Conservation (phyloP, 1,139 yeast genomes). For the Pichia cactophila region DNA sequence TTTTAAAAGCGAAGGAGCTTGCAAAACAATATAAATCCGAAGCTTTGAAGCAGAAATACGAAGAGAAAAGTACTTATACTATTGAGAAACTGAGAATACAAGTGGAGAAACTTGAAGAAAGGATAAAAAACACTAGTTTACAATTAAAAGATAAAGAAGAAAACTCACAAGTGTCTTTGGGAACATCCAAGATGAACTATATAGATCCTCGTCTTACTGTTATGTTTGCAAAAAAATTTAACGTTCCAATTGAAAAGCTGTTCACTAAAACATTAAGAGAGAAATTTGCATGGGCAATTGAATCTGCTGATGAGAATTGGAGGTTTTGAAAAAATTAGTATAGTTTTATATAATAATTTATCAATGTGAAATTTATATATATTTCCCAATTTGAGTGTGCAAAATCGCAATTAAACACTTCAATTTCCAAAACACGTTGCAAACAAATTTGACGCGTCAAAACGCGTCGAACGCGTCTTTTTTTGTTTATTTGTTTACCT, state of each 20-base stretch:
- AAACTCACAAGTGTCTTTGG: slow-evolving; percentile 86
- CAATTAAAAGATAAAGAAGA: slow-evolving; percentile 89
- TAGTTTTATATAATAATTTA: too few relatives aligned
- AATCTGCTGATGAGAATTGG: slow-evolving; percentile 86
- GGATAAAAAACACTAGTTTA: slow-evolving; percentile 61
- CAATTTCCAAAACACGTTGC: background rate
- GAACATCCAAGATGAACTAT: slow-evolving; percentile 90
- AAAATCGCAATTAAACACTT: too few relatives aligned
- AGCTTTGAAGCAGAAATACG: slow-evolving; percentile 53
- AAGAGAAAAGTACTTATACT: slow-evolving; percentile 43
- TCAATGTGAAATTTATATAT: too few relatives aligned
- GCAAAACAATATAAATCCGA: slow-evolving; percentile 52
- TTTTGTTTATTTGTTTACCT: background rate
- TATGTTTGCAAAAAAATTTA: slow-evolving; percentile 76
- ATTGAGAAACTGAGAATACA: slow-evolving; percentile 72
- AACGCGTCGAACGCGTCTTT: background rate
- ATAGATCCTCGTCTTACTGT: slow-evolving; percentile 92
- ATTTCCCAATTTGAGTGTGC: too few relatives aligned
- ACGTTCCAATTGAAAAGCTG: slow-evolving; percentile 87
- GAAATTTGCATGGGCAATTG: slow-evolving; percentile 93
- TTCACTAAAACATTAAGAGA: slow-evolving; percentile 88
- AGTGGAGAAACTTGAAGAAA: slow-evolving; percentile 61
- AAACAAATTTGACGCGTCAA: background rate
- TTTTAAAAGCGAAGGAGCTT: slow-evolving; percentile 51
- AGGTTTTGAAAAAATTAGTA: slow-evolving; percentile 38